phyloP scores from a whole-genome alignment of 306 rosid genomes.

The Lathyrus aphaca region DNA sequence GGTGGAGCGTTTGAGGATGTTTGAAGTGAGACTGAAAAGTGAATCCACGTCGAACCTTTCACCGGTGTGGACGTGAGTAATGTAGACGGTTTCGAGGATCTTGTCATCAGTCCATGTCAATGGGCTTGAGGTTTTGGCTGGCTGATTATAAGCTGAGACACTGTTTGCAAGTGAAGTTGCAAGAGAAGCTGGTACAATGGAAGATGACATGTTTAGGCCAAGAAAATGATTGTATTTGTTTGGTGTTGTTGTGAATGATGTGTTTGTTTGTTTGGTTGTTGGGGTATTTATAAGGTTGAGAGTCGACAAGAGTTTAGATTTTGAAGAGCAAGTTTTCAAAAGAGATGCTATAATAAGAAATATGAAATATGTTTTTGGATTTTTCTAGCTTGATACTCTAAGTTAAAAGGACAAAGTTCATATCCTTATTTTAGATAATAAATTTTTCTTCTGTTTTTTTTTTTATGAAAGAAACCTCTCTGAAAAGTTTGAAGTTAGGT shows the following conservation, averaged over 20 bases:
- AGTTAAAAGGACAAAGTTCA: too few relatives aligned
- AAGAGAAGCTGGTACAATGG: constrained; percentile 17
- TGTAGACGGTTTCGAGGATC: constrained; percentile 46
- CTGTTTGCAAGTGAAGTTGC: neutral
- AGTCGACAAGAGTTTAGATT: neutral
- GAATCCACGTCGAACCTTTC: constrained; percentile 49
- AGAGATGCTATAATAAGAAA: neutral
- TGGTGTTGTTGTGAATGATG: constrained; percentile 23
- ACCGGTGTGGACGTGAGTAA: constrained; percentile 49
- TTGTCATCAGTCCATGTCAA: constrained; percentile 39
- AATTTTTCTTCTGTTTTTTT: neutral
- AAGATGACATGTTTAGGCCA: neutral
- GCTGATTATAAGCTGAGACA: neutral
- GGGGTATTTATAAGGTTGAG: constrained; percentile 36
- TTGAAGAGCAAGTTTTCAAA: neutral
- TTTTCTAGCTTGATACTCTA: neutral
- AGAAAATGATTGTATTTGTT: neutral
- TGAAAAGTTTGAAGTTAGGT: too few relatives aligned
- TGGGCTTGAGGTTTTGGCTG: constrained; percentile 24
- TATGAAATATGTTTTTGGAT: neutral
- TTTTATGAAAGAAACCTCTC: neutral
- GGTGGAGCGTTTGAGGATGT: constrained; percentile 43
- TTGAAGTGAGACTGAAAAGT: constrained; percentile 46
- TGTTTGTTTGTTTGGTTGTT: neutral
- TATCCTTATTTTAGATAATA: neutral